A percentile compares a stretch with the other conserved stretches of the same genome.
Conservation (phyloP, 257 asterid genomes). For the Parsonsia alboflavescens region DNA sequence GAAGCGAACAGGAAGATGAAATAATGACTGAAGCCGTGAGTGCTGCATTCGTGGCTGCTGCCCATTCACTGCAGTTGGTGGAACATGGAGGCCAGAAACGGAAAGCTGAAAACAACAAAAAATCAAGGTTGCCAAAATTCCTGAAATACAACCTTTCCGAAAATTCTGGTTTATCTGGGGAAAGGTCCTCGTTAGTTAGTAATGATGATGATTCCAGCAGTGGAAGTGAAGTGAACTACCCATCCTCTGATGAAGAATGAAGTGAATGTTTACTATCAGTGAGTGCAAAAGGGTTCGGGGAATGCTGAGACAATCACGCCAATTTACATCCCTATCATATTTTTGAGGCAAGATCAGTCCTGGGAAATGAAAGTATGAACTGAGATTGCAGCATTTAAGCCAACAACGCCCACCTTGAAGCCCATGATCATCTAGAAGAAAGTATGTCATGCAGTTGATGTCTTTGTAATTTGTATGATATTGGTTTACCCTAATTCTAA, state of each 20-base stretch:
- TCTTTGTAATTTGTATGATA: no score
- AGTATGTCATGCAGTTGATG: no score
- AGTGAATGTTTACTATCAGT: not conserved
- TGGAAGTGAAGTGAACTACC: slow-evolving; percentile 54
- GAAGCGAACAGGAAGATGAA: slow-evolving; percentile 44
- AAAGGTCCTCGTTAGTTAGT: slow-evolving; percentile 12
- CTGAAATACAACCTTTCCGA: slow-evolving; percentile 37
- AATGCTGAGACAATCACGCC: not conserved
- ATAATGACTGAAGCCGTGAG: slow-evolving; percentile 27
- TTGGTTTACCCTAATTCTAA: no score
- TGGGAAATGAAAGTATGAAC: not conserved
- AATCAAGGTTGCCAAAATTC: slow-evolving; percentile 35
- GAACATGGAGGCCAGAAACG: slow-evolving; percentile 41
- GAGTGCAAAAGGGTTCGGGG: not conserved
- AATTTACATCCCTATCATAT: not conserved
- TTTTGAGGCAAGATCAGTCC: not conserved
- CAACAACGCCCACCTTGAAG: not conserved
- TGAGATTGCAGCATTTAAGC: not conserved
- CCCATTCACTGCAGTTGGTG: slow-evolving; percentile 41
- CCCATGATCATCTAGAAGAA: not conserved
- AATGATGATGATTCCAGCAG: slow-evolving; percentile 31
- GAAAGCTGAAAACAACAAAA: slow-evolving; percentile 29
- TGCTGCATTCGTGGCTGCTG: slow-evolving; percentile 56
- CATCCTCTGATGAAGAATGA: slow-evolving; percentile 47
- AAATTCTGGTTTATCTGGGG: slow-evolving; percentile 21